Evolutionary conservation across 768 basidiomycete genomes (phyloP).

Genomic region (Tricholoma sp.): DNA sequence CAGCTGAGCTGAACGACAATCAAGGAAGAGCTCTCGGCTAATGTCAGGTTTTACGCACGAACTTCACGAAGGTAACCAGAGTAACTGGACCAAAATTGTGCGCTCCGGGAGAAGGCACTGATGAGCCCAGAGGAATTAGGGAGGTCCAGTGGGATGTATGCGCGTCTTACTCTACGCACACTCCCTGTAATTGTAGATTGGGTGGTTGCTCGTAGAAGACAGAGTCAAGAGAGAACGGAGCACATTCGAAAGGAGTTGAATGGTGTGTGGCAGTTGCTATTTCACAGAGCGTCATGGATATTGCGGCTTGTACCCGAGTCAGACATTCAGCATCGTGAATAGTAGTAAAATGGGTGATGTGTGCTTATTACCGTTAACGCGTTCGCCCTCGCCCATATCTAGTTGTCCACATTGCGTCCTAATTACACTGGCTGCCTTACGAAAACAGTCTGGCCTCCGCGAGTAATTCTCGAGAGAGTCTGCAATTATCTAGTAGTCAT

Average conservation of each 20-base stretch:
- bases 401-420: conserved; percentile 48
- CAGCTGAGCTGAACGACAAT: conserved; percentile 50
- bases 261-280: conserved; percentile 69
- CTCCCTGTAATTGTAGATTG: conserved; percentile 27
- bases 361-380: conserved; percentile 46
- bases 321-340: not conserved
- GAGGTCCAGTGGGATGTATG: not conserved
- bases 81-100: conserved; percentile 84
- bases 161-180: conserved; percentile 46
- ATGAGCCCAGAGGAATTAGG: not conserved
- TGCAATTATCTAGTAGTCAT: not conserved
- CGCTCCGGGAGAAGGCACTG: conserved; percentile 71
- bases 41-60: conserved; percentile 41
- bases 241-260: conserved; percentile 65
- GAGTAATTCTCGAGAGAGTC: conserved; percentile 33
- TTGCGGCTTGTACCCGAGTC: conserved; percentile 44
- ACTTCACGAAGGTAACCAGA: conserved; percentile 80
- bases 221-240: conserved; percentile 24
- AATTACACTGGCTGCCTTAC: conserved; percentile 42
- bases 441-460: conserved; percentile 60
- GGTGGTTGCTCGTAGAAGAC: conserved; percentile 10
- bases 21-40: not conserved
- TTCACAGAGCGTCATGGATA: conserved; percentile 76
- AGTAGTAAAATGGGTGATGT: not conserved
- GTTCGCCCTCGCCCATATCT: conserved; percentile 54